Percentiles rank a stretch among this genome's conserved stretches.
phyloP scores from a whole-genome alignment of 306 rosid species.

The Begonia loranthoides region DNA sequence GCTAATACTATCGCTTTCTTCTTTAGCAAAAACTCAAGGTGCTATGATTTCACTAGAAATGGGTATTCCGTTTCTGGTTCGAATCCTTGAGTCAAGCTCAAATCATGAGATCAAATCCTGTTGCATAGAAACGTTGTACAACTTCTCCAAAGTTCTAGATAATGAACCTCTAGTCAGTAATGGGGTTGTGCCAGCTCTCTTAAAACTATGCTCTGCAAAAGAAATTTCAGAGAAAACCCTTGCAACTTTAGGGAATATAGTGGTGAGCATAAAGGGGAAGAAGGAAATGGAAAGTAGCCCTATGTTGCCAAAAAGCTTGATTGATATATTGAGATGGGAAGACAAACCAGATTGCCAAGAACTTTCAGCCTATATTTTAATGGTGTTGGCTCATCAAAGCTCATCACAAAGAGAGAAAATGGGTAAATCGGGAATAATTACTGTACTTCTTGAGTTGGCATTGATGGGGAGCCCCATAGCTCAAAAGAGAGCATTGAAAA shows the following conservation, averaged over 20 bases:
- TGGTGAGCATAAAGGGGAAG: constrained; percentile 68
- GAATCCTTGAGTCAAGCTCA: constrained; percentile 29
- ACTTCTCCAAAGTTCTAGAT: constrained; percentile 63
- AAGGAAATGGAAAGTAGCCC: constrained; percentile 54
- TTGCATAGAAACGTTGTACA: constrained; percentile 51
- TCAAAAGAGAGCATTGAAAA: constrained; percentile 75
- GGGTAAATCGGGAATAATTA: constrained; percentile 56
- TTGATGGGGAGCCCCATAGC: constrained; percentile 76
- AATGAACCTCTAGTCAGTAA: constrained; percentile 42
- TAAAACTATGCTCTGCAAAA: constrained; percentile 26
- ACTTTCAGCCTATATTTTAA: constrained; percentile 60
- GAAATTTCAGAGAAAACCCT: constrained; percentile 65
- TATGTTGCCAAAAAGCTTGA: constrained; percentile 40
- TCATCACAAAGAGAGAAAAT: constrained; percentile 65
- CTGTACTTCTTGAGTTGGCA: constrained; percentile 62
- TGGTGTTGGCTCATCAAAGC: constrained; percentile 92
- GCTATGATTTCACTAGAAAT: constrained; percentile 40
- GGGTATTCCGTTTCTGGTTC: constrained; percentile 27
- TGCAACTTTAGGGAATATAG: constrained; percentile 62
- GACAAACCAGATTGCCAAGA: constrained; percentile 73
- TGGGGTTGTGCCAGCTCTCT: constrained; percentile 44
- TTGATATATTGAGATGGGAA: constrained; percentile 87
- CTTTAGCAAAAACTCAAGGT: constrained; percentile 51
- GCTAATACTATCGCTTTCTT: constrained; percentile 49
- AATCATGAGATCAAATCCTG: constrained; percentile 31